A percentile compares a stretch with the other conserved stretches of the same genome.
Conservation (phyloP, 129 eudicot species). For the Chrysanthemum seticuspe region DNA sequence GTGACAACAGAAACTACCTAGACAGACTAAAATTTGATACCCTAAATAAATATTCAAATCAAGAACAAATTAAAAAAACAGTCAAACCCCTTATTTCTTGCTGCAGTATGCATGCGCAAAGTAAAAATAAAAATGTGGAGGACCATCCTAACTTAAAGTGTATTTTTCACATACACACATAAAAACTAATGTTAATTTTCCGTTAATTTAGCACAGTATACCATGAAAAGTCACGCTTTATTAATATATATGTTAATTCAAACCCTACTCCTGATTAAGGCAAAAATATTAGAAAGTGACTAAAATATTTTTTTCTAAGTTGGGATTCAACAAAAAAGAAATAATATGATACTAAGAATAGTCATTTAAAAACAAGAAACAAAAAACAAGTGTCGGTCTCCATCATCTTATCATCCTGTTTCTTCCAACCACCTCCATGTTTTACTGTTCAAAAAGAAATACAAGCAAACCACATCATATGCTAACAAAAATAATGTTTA, state of each 20-base stretch:
- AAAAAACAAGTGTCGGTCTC: neutral
- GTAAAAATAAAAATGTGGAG: neutral
- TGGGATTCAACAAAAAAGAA: constrained; percentile 12
- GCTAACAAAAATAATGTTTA: neutral
- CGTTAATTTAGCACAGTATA: constrained; percentile 31
- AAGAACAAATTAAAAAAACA: constrained; percentile 4
- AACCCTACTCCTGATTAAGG: constrained; percentile 32
- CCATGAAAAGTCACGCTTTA: constrained; percentile 31
- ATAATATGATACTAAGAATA: neutral
- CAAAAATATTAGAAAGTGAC: neutral
- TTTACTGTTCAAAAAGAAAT: constrained; percentile 1
- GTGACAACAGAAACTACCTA: no score
- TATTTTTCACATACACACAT: neutral
- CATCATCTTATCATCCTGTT: constrained; percentile 9
- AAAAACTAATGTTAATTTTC: constrained; percentile 26
- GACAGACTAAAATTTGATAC: no score
- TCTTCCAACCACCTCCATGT: constrained; percentile 12
- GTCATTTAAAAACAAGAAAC: neutral
- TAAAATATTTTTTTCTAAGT: constrained; percentile 13
- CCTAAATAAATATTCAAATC: neutral
- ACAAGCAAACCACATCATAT: neutral
- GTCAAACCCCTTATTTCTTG: constrained; percentile 2
- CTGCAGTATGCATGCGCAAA: constrained; percentile 22
- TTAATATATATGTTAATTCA: constrained; percentile 4
- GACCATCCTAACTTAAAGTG: constrained; percentile 15